Base-by-base conservation (phyloP, 176 grass and related monocot genomes). In the Carex littledalei region DNA sequence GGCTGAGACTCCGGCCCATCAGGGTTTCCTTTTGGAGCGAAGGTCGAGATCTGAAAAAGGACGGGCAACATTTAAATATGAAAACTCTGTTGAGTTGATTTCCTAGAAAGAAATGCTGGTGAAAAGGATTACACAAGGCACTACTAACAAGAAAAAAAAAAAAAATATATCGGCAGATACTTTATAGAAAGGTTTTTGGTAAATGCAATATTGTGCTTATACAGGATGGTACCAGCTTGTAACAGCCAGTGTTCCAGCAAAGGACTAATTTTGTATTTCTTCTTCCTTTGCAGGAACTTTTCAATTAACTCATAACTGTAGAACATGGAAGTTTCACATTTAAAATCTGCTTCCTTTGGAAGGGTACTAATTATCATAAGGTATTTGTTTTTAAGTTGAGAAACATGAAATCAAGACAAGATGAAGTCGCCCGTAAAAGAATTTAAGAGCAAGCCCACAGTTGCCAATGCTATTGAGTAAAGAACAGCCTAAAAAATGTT, bases 1-100 rank as follows among this genome's bases (percentile, higher is more conserved):
- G 96, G 69, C 96, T 98, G 29, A 90, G 87, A 85, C 89, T 98
- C 41, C 92, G 85, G 1, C 88, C 93, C 96, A 98, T 95, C 12
- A 59, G 17, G n/a, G 3, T 50, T 66, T 49, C 5, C 10, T 52
- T 21, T 41, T 7, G 49, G 8, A 35, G 16, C 6, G 21, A 45
- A 17, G 67, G 52, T 15, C 3, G 39, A 31, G 10, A 83, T 52
- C 80, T 83, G 80, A 64, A 83, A 65, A 31, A 52, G 60, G 35
- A 83, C 2, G n/a, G 16, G 15, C 15, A 49, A 29, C 47, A 39
- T 63, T 22, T 14, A 26, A 10, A 26, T 2, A 65, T 83, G 66
- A 43, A 18, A 82, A 39, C 31, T 67, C 26, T 15, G 49, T 50
- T 82, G 18, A 8, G 22, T 45, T 64, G 34, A 45, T 66, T 9